Base-by-base conservation (phyloP, 2,329 filamentous ascomycete species). In the Plenodomus tracheiphilus region DNA sequence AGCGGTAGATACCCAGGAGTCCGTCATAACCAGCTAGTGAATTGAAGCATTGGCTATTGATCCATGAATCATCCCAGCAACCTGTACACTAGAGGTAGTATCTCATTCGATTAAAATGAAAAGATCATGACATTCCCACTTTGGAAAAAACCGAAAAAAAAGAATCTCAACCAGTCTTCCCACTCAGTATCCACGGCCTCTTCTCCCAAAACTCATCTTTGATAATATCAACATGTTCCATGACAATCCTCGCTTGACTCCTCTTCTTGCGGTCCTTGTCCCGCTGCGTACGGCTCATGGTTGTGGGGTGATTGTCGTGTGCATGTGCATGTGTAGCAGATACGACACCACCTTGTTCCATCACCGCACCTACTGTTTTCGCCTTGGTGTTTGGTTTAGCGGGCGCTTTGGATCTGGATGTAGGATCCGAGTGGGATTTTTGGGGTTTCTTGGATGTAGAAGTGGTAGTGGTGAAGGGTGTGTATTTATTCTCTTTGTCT, bases 161-260 rank as follows among this genome's bases (percentile, higher is more conserved):
- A n/a, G n/a, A 21, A 3, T 38, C 22, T 57, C 44, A 62, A 18
- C 56, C 66, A 32, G 66, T 56, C 53, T 61, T 69, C 28, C 73
- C 73, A 44, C 66, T 74, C 64, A 79, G 54, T 20, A 79, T 76
- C 90, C 92, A 97, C 1, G 92, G 91, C 66, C 92, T 81, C 62
- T 81, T 81, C 56, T 90, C 81, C 94, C 94, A 99, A 68, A 99
- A 99, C 3, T 90, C 88, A 72, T 97, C 90, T 63, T 88, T 91
- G 74, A 99, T 97, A 63, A 99, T 89, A 74, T 99, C 94, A 51
- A 94, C 75, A 76, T 97, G 91, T 66, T 92, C 86, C 32, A 95
- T 80, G 30, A 89, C 83, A 39, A 99, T 85, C 43, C 81, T 81
- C 1, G 91, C 92, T 72, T 96, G 97, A 50, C 83, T 81, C 45